Evolutionary conservation across 768 basidiomycete genomes (phyloP), one percentile per base, ranked within the genome.

Genomic region (Coprinopsis cinerea): DNA sequence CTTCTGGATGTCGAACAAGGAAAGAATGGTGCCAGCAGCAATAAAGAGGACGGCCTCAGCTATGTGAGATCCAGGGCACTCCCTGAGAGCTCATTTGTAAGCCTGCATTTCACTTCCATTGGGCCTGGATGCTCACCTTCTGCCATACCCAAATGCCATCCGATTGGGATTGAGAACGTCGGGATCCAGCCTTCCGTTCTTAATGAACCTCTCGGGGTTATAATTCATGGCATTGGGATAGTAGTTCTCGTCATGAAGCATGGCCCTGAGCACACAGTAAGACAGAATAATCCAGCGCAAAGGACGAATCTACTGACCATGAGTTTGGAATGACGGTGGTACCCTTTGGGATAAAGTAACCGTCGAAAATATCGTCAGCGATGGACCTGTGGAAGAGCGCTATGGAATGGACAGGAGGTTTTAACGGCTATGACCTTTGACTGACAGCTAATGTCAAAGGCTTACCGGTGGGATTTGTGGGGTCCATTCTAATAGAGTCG

Each of bases 131-230:
- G 43, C 52, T 15, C 7, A 63, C 64, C 62, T 55, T 47, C 64
- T 40, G 10, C 68, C 68, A 53, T 64, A 68, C 0, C 68, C 67
- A 55, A 64, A 70, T 1, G 56, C 56, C 7, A 55, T 55, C 0
- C 54, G 14, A 3, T 26, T 58, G 2, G 64, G 61, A 35, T 64
- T 60, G 23, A 54, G 55, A 27, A 65, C 56, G 9, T 67, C 59
- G 2, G 57, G 36, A n/a, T 57, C 56, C 6, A 55, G 28, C 0
- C 59, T 49, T 45, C 54, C 54, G 3, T 55, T 40, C 18, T 53
- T 57, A 9, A 55, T 13, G 34, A 59, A 63, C 10, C 60, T 42
- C 18, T 59, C 56, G 2, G 59, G 61, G 1, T 52, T 53, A 53
- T 61, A 63, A 5, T 24, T 25, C 35, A 44, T 43, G 13, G 61